Evolutionary conservation across 768 basidiomycete species (phyloP).

Genomic region (Hypholoma fasciculare): DNA sequence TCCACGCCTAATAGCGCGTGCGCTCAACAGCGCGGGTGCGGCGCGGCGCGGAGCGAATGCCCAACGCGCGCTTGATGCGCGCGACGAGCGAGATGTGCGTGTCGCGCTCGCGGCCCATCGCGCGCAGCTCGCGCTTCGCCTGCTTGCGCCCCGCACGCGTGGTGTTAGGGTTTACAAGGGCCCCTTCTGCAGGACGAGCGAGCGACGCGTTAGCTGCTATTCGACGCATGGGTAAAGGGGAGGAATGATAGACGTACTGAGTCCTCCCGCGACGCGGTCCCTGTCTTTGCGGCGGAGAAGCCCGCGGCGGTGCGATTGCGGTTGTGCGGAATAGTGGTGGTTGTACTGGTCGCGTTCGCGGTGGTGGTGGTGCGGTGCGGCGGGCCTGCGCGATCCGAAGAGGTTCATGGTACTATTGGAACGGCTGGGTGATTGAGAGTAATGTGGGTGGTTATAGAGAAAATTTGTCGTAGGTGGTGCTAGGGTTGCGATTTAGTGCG

Average conservation of each 20-base stretch:
- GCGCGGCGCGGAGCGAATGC: slow-evolving; percentile 47
- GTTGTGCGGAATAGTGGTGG: not conserved
- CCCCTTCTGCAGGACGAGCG: slow-evolving; percentile 34
- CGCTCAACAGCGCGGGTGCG: slow-evolving; percentile 9
- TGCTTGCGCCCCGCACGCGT: slow-evolving; percentile 42
- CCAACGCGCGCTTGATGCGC: slow-evolving; percentile 50
- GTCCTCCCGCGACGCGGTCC: slow-evolving; percentile 48
- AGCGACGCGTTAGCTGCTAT: not conserved
- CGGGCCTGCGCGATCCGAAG: slow-evolving; percentile 16
- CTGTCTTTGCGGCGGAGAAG: slow-evolving; percentile 38
- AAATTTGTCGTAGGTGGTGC: not conserved
- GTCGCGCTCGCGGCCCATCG: slow-evolving; percentile 45
- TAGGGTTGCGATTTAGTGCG: not conserved
- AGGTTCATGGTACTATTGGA: slow-evolving; percentile 19
- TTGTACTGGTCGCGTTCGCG: not conserved
- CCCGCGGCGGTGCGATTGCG: slow-evolving; percentile 8
- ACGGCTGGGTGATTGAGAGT: not conserved
- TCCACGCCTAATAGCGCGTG: slow-evolving; percentile 4
- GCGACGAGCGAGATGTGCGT: slow-evolving; percentile 53
- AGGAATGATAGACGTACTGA: slow-evolving; percentile 33
- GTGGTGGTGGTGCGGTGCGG: not conserved
- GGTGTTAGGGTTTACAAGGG: slow-evolving; percentile 52
- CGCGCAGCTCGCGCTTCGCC: slow-evolving; percentile 43
- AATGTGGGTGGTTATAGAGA: too few species aligned
- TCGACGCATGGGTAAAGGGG: not conserved